These are phyloP conservation scores for Rhizopogon hawkerae DNA, from an alignment of 1,284 basidiomycete genomes.

Conservation along the genomic window DNA sequence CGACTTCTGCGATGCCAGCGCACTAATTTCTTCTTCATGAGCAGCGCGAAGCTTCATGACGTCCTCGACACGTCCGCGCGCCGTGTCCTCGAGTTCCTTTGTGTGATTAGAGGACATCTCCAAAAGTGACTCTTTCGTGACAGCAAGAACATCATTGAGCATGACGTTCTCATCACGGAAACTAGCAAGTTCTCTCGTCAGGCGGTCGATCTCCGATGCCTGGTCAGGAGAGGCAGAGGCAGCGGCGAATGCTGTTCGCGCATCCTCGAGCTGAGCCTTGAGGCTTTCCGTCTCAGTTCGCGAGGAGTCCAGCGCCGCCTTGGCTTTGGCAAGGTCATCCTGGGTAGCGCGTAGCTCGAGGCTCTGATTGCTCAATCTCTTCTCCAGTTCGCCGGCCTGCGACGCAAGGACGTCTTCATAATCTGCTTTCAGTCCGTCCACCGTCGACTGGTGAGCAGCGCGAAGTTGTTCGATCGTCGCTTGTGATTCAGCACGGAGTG, in stretches of 20 bases:
- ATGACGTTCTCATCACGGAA: slow-evolving; percentile 30
- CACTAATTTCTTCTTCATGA: slow-evolving; percentile 51
- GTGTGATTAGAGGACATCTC: slow-evolving; percentile 62
- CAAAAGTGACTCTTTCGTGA: slow-evolving; percentile 61
- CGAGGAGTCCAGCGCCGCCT: slow-evolving; percentile 44
- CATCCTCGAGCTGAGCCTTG: slow-evolving; percentile 56
- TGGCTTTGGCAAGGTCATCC: slow-evolving; percentile 72
- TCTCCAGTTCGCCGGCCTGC: slow-evolving; percentile 51
- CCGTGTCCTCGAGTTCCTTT: slow-evolving; percentile 64
- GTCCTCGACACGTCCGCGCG: slow-evolving; percentile 60
- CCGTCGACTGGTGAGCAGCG: slow-evolving; percentile 45
- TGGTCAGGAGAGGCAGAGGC: slow-evolving; percentile 40
- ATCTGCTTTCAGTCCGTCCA: slow-evolving; percentile 55
- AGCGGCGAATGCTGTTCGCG: slow-evolving; percentile 33
- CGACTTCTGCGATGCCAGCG: slow-evolving; percentile 48
- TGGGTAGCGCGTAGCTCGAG: slow-evolving; percentile 74
- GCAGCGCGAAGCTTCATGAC: slow-evolving; percentile 48
- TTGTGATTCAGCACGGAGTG: slow-evolving; percentile 57
- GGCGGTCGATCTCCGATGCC: slow-evolving; percentile 44
- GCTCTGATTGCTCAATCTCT: slow-evolving; percentile 51
- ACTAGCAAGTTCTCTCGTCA: slow-evolving; percentile 51
- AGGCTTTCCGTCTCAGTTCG: slow-evolving; percentile 47
- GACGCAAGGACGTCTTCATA: slow-evolving; percentile 50
- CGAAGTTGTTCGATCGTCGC: slow-evolving; percentile 62
- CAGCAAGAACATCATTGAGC: slow-evolving; percentile 54